Conservation (phyloP, 1,284 basidiomycete species). For the Pyrrhoderma lamaoense region DNA sequence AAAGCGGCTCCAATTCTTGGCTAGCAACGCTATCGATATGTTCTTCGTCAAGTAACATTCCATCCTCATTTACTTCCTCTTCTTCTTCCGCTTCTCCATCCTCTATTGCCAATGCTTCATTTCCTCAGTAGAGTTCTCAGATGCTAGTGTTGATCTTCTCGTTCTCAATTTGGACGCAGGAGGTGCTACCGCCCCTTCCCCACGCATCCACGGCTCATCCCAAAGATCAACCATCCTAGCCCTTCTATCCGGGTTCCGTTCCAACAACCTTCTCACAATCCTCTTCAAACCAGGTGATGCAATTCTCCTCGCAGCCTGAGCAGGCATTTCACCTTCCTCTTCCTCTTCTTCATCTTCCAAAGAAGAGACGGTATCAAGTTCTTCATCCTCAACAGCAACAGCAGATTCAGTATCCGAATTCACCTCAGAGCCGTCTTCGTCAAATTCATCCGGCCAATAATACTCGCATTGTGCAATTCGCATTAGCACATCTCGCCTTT, state of each 20-base stretch:
- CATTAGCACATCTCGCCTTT: slow-evolving; percentile 52
- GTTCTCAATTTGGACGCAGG: neutral
- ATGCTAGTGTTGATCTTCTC: no score
- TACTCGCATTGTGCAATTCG: slow-evolving; percentile 76
- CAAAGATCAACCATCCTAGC: slow-evolving; percentile 55
- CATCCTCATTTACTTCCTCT: slow-evolving; percentile 4
- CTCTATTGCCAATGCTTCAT: neutral
- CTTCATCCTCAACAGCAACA: slow-evolving; percentile 20
- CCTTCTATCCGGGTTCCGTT: slow-evolving; percentile 59
- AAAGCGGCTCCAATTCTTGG: slow-evolving; percentile 13
- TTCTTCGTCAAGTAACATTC: slow-evolving; percentile 16
- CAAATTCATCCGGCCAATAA: slow-evolving; percentile 45
- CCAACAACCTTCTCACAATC: slow-evolving; percentile 57
- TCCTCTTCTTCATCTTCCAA: slow-evolving; percentile 23
- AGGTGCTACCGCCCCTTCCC: slow-evolving; percentile 13
- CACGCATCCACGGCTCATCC: slow-evolving; percentile 61
- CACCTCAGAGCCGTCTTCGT: slow-evolving; percentile 9
- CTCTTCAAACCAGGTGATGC: slow-evolving; percentile 40
- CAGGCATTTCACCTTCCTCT: slow-evolving; percentile 19
- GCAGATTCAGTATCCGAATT: slow-evolving; percentile 13
- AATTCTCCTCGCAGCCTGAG: slow-evolving; percentile 29
- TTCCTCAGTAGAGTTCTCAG: no score
- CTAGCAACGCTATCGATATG: slow-evolving; percentile 16
- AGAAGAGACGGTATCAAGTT: slow-evolving; percentile 21
- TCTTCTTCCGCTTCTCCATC: slow-evolving; percentile 1